phyloP scores from a whole-genome alignment of 2,329 filamentous ascomycete species.

The Paecilomyces sp. region DNA sequence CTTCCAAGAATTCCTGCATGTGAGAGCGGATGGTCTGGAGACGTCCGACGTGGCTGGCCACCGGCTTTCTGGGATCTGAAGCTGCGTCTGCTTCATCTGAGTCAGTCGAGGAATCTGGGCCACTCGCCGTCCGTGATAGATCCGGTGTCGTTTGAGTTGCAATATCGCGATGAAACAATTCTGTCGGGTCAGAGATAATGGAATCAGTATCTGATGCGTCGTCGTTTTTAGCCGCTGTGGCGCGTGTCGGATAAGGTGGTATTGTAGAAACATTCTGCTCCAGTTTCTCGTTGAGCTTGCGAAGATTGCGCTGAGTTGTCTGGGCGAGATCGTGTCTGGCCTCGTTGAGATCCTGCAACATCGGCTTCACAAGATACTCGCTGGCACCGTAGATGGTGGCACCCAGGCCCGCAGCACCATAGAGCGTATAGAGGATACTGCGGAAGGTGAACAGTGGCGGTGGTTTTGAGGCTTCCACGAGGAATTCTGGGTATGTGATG shows the following conservation, averaged over 20 bases:
- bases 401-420: constrained; percentile 49
- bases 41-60: constrained; percentile 35
- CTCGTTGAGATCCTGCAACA: constrained; percentile 47
- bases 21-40: constrained; percentile 47
- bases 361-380: constrained; percentile 53
- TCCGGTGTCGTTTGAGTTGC: constrained; percentile 54
- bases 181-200: constrained; percentile 51
- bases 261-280: constrained; percentile 45
- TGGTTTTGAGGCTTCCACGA: constrained; percentile 51
- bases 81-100: constrained; percentile 5
- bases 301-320: constrained; percentile 45
- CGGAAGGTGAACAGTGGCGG: constrained; percentile 54
- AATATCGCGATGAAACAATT: constrained; percentile 57
- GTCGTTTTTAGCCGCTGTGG: constrained; percentile 12
- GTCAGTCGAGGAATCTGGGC: constrained; percentile 10
- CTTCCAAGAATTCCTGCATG: constrained; percentile 40
- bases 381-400: constrained; percentile 52
- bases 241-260: constrained; percentile 27
- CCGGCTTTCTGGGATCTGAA: constrained; percentile 16
- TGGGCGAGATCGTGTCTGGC: constrained; percentile 52
- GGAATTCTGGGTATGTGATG: constrained; percentile 61
- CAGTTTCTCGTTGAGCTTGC: constrained; percentile 51
- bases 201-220: constrained; percentile 35
- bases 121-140: constrained; percentile 14
- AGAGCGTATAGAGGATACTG: constrained; percentile 51